Evolutionary conservation across 371 early-diverging fungal genomes (phyloP).

Genomic region (Lichtheimia ramosa): DNA sequence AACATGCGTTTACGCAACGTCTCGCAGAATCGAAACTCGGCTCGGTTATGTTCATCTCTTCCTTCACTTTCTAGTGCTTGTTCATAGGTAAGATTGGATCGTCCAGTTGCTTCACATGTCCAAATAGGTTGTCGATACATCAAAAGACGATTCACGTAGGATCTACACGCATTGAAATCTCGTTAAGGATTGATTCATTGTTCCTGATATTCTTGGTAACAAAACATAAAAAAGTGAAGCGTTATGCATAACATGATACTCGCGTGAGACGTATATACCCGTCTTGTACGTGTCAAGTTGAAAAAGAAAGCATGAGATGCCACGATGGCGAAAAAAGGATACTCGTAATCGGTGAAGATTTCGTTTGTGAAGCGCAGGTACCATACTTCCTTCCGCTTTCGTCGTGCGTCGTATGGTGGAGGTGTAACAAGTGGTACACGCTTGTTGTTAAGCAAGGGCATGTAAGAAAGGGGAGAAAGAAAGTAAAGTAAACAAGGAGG

Average conservation of each 20-base stretch:
- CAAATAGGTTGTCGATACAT: constrained; percentile 76
- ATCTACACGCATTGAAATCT: constrained; percentile 40
- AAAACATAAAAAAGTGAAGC: neutral
- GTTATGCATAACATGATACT: too few relatives aligned
- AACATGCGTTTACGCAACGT: constrained; percentile 61
- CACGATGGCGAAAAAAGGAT: constrained; percentile 31
- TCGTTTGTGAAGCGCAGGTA: constrained; percentile 86
- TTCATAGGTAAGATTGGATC: constrained; percentile 73
- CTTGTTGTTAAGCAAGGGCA: constrained; percentile 46
- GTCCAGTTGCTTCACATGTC: constrained; percentile 79
- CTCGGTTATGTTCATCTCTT: constrained; percentile 44
- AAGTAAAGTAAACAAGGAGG: neutral
- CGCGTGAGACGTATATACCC: too few relatives aligned
- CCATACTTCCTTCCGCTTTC: constrained; percentile 63
- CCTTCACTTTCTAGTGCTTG: constrained; percentile 84
- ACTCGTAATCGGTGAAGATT: constrained; percentile 84
- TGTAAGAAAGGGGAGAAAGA: constrained; percentile 6
- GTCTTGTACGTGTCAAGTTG: too few relatives aligned
- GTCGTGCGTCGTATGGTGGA: constrained; percentile 38
- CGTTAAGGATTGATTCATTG: constrained; percentile 4
- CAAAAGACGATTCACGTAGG: constrained; percentile 69
- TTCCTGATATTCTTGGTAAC: neutral
- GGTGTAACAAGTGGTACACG: constrained; percentile 30
- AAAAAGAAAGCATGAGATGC: neutral
- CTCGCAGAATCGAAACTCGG: constrained; percentile 62